Evolutionary conservation across 148 eudicot genomes (phyloP).

Genomic region (Cornus kousa): DNA sequence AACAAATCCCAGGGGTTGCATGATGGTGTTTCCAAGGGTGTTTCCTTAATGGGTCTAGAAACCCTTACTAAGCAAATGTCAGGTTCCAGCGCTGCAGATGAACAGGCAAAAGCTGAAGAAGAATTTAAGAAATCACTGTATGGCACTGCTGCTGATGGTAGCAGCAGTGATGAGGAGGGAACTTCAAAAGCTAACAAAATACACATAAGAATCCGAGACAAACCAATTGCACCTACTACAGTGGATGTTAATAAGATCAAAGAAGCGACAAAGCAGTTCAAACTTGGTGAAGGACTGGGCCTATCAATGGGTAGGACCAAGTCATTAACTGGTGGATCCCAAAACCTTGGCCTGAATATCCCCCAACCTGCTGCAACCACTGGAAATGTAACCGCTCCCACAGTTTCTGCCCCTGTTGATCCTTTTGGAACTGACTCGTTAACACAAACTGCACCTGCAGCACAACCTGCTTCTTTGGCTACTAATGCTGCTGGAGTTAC

Average conservation of each 20-base stretch:
- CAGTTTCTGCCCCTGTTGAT: constrained; percentile 53
- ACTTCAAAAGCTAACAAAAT: constrained; percentile 68
- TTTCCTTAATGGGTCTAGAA: constrained; percentile 75
- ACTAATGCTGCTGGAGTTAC: constrained; percentile 50
- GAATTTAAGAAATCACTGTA: constrained; percentile 89
- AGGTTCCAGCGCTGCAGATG: constrained; percentile 56
- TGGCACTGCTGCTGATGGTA: constrained; percentile 71
- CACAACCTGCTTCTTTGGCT: constrained; percentile 48
- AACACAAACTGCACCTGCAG: constrained; percentile 40
- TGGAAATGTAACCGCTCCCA: constrained; percentile 33
- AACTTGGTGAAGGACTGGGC: constrained; percentile 57
- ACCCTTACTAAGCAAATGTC: constrained; percentile 52
- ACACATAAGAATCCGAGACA: constrained; percentile 75
- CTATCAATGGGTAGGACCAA: constrained; percentile 77
- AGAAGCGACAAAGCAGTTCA: constrained; percentile 96
- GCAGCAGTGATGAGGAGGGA: constrained; percentile 94
- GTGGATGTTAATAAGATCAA: constrained; percentile 92
- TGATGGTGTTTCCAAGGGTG: constrained; percentile 45
- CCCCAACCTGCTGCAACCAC: constrained; percentile 50
- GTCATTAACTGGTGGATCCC: constrained; percentile 57
- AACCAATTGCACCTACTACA: constrained; percentile 67
- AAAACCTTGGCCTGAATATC: constrained; percentile 50
- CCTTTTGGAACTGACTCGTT: constrained; percentile 59
- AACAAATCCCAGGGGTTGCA: constrained; percentile 36
- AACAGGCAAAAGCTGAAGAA: constrained; percentile 91